Percentiles rank a stretch among this genome's conserved stretches.
These are phyloP conservation scores for Leucosporidium scottii DNA, from an alignment of 768 basidiomycete genomes.

Conservation along the genomic window DNA sequence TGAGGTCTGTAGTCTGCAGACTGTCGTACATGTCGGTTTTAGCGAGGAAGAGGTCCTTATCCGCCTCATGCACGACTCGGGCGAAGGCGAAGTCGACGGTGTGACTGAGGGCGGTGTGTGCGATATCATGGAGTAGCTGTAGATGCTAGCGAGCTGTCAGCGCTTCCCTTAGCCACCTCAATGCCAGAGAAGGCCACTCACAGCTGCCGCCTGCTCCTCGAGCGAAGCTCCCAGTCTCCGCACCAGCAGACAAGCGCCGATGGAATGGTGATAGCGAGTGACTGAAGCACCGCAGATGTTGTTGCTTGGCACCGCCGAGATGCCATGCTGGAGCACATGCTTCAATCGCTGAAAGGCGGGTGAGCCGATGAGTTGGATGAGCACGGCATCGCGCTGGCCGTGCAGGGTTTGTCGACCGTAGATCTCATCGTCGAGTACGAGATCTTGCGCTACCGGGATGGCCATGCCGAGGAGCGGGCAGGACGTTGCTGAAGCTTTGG, in stretches of 20 bases:
- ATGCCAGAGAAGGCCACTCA: not conserved
- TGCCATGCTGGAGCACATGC: slow-evolving; percentile 20
- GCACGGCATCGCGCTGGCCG: not conserved
- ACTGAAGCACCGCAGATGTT: slow-evolving; percentile 9
- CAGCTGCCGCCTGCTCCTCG: slow-evolving; percentile 29
- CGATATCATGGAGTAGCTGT: not conserved
- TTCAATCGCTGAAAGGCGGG: slow-evolving; percentile 12
- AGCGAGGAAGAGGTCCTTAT: slow-evolving; percentile 19
- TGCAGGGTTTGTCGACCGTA: not conserved
- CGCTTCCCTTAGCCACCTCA: not conserved
- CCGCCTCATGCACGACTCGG: slow-evolving; percentile 30
- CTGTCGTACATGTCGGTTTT: slow-evolving; percentile 1
- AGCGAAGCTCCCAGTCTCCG: slow-evolving; percentile 12
- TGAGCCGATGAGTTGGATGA: not conserved
- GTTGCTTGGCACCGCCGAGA: slow-evolving; percentile 10
- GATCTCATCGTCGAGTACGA: not conserved
- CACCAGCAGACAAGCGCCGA: slow-evolving; percentile 28
- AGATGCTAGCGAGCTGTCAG: not conserved
- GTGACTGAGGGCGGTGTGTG: slow-evolving; percentile 26
- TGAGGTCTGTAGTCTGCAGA: not conserved
- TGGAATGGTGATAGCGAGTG: slow-evolving; percentile 23
- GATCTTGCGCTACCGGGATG: not conserved
- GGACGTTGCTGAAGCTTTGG: too few relatives aligned
- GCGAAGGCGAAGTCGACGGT: slow-evolving; percentile 25
- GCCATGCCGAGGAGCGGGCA: too few relatives aligned